A percentile compares a stretch with the other conserved stretches of the same genome.
Evolutionary conservation across 1,284 basidiomycete genomes (phyloP).

Genomic region (Mycena citricolor): DNA sequence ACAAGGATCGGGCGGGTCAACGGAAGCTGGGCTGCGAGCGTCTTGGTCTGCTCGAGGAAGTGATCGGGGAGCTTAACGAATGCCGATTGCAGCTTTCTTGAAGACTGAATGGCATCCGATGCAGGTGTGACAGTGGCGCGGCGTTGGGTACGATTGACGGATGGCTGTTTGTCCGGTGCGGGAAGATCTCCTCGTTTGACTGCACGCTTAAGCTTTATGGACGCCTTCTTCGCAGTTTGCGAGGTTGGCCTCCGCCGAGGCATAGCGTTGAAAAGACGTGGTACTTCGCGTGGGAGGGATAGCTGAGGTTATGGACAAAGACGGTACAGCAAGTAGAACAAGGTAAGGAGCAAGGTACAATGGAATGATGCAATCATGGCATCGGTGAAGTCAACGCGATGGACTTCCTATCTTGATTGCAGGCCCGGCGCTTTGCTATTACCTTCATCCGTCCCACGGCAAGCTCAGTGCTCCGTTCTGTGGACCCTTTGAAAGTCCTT

Average conservation of each 20-base stretch:
- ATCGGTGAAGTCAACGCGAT: no score
- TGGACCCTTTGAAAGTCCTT: no score
- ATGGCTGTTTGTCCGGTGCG: constrained; percentile 34
- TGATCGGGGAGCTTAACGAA: constrained; percentile 64
- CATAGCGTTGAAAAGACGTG: constrained; percentile 25
- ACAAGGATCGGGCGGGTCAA: constrained; percentile 61
- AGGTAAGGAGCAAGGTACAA: no score
- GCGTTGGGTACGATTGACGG: constrained; percentile 25
- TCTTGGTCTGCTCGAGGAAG: constrained; percentile 65
- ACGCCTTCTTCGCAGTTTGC: constrained; percentile 67
- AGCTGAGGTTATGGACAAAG: no score
- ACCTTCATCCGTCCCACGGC: no score
- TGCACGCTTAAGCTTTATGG: constrained; percentile 75
- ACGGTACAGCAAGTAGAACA: no score
- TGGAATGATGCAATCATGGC: no score
- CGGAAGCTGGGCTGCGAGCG: constrained; percentile 52
- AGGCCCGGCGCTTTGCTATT: no score
- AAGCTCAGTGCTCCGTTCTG: no score
- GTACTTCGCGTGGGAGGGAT: background rate
- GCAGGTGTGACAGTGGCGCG: constrained; percentile 32
- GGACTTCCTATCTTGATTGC: no score
- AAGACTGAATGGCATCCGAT: constrained; percentile 37
- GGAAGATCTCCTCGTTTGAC: constrained; percentile 72
- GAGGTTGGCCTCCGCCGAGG: constrained; percentile 63
- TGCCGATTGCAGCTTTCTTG: constrained; percentile 64